These are phyloP conservation scores for Casuarina cunninghamiana DNA, from an alignment of 306 rosid genomes.

Conservation along the genomic window DNA sequence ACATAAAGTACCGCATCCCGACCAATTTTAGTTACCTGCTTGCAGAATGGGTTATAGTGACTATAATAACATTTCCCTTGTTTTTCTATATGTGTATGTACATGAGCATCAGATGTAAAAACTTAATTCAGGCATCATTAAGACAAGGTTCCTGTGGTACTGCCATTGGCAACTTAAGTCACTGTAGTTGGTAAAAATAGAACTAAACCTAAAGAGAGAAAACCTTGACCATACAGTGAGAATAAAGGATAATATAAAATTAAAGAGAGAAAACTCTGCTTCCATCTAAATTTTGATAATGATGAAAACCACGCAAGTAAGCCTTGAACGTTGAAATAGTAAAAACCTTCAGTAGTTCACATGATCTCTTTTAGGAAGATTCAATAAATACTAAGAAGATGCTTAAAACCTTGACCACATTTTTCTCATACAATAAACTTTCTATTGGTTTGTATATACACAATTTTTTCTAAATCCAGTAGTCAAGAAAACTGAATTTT, in stretches of 20 bases:
- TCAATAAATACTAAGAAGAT: background rate
- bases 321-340: constrained; percentile 9
- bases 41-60: constrained; percentile 35
- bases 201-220: background rate
- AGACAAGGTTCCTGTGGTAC: constrained; percentile 22
- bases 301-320: background rate
- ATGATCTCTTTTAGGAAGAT: constrained; percentile 11
- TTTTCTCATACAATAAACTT: background rate
- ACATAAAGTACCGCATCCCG: constrained; percentile 98
- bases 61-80: constrained; percentile 20
- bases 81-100: constrained; percentile 14
- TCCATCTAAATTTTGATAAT: background rate
- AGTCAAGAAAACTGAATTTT: background rate
- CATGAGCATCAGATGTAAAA: constrained; percentile 13
- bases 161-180: constrained; percentile 14
- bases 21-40: constrained; percentile 93
- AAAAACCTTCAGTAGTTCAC: constrained; percentile 11
- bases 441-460: no score
- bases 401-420: background rate
- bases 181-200: background rate
- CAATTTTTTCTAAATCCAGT: background rate
- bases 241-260: background rate
- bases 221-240: background rate
- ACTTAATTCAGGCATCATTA: background rate
- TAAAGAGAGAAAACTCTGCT: background rate